Percentiles rank a stretch among this genome's conserved stretches.
phyloP scores from a whole-genome alignment of 2,329 filamentous ascomycete species.

The Coniochaeta hoffmannii region DNA sequence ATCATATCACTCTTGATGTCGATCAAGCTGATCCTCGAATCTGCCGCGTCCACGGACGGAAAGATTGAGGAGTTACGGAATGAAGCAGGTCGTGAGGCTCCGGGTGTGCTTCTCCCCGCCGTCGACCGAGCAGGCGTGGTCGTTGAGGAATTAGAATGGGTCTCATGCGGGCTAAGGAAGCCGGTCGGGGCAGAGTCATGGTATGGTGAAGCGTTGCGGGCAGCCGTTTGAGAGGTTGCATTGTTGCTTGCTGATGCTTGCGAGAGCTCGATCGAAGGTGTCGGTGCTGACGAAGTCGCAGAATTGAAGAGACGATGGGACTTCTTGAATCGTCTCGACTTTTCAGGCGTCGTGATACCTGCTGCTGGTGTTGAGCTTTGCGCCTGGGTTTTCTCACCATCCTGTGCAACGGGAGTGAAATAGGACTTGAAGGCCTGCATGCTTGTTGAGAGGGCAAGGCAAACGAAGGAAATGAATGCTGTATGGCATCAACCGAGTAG shows the following conservation, averaged over 20 bases:
- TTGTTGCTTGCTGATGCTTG: not conserved
- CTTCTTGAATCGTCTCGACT: not conserved
- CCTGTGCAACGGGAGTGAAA: conserved; percentile 20
- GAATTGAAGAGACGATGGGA: not conserved
- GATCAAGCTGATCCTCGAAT: conserved; percentile 35
- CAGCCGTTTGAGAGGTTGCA: not conserved
- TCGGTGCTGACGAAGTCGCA: conserved; percentile 8
- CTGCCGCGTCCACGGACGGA: conserved; percentile 31
- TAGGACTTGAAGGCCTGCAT: conserved; percentile 27
- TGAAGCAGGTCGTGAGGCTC: conserved; percentile 9
- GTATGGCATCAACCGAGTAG: not conserved
- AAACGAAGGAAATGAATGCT: not conserved
- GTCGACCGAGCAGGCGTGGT: not conserved
- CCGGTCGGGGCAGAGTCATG: not conserved
- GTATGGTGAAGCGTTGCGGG: not conserved
- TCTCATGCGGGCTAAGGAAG: not conserved
- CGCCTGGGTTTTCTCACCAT: conserved; percentile 11
- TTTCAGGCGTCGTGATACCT: not conserved
- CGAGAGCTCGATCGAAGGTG: conserved; percentile 6
- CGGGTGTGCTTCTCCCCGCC: not conserved
- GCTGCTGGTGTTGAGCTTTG: not conserved
- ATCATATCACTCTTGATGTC: conserved; percentile 55
- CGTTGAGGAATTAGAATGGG: not conserved
- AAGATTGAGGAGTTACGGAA: conserved; percentile 22
- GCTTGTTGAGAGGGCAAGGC: not conserved